These are phyloP conservation scores for Rhododendron williamsianum DNA, from an alignment of 148 eudicot genomes.

Conservation along the genomic window DNA sequence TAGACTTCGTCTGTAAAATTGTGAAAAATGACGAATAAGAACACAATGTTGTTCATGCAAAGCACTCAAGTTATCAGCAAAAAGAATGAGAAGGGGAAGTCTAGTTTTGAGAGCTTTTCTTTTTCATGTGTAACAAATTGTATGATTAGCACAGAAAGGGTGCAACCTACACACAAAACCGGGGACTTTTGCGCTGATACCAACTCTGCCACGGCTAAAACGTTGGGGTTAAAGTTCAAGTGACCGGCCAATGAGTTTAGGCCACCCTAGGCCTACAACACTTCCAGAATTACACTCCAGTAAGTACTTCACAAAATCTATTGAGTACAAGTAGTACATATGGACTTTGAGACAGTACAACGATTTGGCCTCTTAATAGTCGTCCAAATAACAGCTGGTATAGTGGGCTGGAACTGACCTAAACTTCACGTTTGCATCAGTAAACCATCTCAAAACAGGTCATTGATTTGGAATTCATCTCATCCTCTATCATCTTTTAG, in stretches of 20 bases:
- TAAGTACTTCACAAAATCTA: background rate
- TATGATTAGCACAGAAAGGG: background rate
- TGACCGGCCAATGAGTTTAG: background rate
- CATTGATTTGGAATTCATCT: background rate
- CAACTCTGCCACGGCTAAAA: background rate
- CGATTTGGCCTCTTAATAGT: background rate
- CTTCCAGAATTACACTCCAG: background rate
- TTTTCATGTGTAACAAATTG: background rate
- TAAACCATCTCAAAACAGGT: background rate
- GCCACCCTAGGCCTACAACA: background rate
- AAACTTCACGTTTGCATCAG: background rate
- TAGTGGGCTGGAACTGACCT: background rate
- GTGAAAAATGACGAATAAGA: constrained; percentile 9
- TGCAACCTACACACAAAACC: background rate
- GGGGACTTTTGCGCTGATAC: background rate
- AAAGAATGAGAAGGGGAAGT: background rate
- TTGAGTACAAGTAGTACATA: background rate
- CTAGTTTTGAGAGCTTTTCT: background rate
- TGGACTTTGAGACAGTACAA: background rate
- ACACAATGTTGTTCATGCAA: background rate
- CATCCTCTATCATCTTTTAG: background rate
- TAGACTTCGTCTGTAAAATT: constrained; percentile 69
- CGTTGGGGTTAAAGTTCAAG: background rate
- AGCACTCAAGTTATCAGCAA: background rate
- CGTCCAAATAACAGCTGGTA: background rate